These are phyloP conservation scores for Excoecaria agallocha DNA, from an alignment of 345 rosid genomes.

Conservation along the genomic window DNA sequence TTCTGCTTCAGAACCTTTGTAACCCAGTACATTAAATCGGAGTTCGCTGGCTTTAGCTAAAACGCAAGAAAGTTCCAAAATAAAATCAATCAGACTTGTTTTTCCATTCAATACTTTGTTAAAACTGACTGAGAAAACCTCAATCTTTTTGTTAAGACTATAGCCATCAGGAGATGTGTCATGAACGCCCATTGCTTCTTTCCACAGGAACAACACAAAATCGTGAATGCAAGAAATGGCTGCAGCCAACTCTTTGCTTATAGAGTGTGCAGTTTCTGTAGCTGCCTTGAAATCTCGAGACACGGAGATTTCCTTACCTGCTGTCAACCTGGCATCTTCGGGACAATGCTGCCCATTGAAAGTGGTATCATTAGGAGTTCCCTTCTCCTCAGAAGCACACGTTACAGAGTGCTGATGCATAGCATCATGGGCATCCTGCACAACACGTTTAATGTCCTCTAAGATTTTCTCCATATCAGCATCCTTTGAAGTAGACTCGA, in stretches of 20 bases:
- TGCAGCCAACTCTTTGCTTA: constrained; percentile 49
- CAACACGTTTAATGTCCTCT: constrained; percentile 50
- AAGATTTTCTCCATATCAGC: constrained; percentile 49
- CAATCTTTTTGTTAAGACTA: constrained; percentile 47
- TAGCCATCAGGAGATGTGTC: constrained; percentile 37
- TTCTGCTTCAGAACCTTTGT: constrained; percentile 56
- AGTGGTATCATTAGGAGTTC: constrained; percentile 22
- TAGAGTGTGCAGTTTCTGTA: constrained; percentile 31
- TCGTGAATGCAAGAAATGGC: constrained; percentile 68
- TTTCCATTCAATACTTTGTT: constrained; percentile 43
- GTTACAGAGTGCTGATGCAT: constrained; percentile 27
- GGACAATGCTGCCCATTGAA: constrained; percentile 32
- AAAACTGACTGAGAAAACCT: constrained; percentile 58
- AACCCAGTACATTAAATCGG: constrained; percentile 58
- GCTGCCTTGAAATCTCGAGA: constrained; percentile 35
- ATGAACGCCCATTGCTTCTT: constrained; percentile 62
- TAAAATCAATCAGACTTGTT: constrained; percentile 45
- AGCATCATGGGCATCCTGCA: constrained; percentile 47
- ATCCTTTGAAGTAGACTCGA: constrained; percentile 59
- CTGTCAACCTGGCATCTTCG: constrained; percentile 29
- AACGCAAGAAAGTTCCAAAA: constrained; percentile 65
- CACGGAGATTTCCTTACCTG: constrained; percentile 39
- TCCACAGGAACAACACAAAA: constrained; percentile 62
- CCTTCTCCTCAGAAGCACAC: constrained; percentile 26
- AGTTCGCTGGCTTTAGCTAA: constrained; percentile 63